Evolutionary conservation across 2,329 filamentous ascomycete genomes (phyloP), one percentile per base, ranked within the genome.

Genomic region (Microthyrium microscopicum): DNA sequence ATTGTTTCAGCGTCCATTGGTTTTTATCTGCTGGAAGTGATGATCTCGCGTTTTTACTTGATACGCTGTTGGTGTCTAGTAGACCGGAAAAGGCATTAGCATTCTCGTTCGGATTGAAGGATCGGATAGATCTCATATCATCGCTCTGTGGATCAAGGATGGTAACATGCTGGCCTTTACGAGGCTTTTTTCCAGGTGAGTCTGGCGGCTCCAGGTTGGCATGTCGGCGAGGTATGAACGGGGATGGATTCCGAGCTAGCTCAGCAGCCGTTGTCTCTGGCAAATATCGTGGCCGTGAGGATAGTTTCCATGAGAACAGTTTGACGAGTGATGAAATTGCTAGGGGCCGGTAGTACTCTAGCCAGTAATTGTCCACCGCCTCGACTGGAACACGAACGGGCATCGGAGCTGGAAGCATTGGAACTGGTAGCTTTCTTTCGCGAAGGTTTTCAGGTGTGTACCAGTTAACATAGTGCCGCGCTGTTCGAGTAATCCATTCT

Each of bases 281-380:
- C 20, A 87, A 77, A 49, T 87, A 85, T 39, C 78, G 79, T 41
- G 85, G 72, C 4, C 81, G 89, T 1, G 81, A 85, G 48, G 87
- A 92, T 68, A 95, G 81, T 49, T 81, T 84, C 55, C 80, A 93
- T 0, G 83, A 73, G 50, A 93, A 94, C 51, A 94, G 79, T 50
- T 94, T 98, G 11, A 76, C 69, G 43, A 95, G 83, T 0, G 83
- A 89, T 0, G 89, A 93, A 1, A 95, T 59, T 0, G 80, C 81
- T 5, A 81, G 67, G 0, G 89, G 89, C 11, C 85, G 74, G 51
- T 98, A 98, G 53, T 94, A 95, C 51, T 98, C 89, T 5, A 89
- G 64, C 89, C 89, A 98, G 54, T 93, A 98, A 53, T 95, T 84
- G 49, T 95, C 87, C 39, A 82, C 83, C 39, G 68, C 72, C 3